phyloP scores from a whole-genome alignment of 768 basidiomycete genomes.

The Tremella yokohamensis region DNA sequence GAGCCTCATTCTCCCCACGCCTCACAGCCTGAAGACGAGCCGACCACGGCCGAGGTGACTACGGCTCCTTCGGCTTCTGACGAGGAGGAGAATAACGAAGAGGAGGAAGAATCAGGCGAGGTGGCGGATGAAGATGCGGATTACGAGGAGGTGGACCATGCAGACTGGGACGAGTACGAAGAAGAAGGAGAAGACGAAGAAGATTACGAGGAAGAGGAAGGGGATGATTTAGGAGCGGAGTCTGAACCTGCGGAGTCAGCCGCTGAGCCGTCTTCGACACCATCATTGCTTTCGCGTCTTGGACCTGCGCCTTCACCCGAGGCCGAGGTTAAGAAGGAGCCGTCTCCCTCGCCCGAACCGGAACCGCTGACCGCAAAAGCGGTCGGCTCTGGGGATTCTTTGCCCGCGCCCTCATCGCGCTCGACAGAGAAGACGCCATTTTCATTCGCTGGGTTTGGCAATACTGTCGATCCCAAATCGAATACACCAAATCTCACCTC shows the following conservation, averaged over 20 bases:
- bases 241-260: slow-evolving; percentile 18
- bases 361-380: too few relatives aligned
- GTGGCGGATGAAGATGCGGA: slow-evolving; percentile 14
- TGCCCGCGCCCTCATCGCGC: too few relatives aligned
- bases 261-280: slow-evolving; percentile 1
- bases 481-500: too few relatives aligned
- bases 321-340: neutral
- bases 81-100: slow-evolving; percentile 8
- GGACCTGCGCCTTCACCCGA: too few relatives aligned
- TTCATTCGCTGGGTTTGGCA: too few relatives aligned
- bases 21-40: neutral
- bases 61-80: slow-evolving; percentile 2
- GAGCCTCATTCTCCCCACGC: neutral
- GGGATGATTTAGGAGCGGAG: slow-evolving; percentile 8
- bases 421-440: too few relatives aligned
- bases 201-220: slow-evolving; percentile 19
- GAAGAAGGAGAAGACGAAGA: slow-evolving; percentile 14
- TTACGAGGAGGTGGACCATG: slow-evolving; percentile 7
- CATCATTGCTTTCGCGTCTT: too few relatives aligned
- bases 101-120: slow-evolving; percentile 1
- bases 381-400: too few relatives aligned
- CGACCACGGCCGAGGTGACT: too few relatives aligned
- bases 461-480: too few relatives aligned
- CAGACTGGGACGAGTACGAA: slow-evolving; percentile 5
- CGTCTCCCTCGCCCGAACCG: too few relatives aligned